Conservation (phyloP, 495 filamentous ascomycete species). For the Trypethelium eluteriae region DNA sequence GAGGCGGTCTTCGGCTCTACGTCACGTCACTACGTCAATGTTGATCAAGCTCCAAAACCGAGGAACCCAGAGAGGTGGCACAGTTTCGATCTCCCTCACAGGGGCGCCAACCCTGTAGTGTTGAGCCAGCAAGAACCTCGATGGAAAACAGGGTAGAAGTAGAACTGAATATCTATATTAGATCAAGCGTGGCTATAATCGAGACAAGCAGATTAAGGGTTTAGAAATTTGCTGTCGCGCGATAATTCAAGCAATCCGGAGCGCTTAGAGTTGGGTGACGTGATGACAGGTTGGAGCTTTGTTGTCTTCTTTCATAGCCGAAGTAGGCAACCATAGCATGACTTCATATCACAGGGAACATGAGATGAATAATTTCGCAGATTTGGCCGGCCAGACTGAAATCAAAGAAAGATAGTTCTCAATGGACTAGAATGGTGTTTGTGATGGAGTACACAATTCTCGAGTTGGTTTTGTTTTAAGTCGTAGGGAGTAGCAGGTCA, state of each 20-base stretch:
- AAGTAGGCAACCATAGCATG: neutral
- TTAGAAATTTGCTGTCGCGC: neutral
- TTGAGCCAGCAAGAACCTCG: no score
- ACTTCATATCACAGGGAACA: neutral
- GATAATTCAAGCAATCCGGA: neutral
- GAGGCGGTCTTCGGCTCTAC: neutral
- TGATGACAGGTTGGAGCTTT: slow-evolving; percentile 7
- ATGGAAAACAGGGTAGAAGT: no score
- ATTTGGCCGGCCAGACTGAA: no score
- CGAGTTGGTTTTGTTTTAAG: no score
- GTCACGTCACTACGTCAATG: neutral
- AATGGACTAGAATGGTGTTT: no score
- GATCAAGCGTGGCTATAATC: neutral
- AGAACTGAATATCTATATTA: neutral
- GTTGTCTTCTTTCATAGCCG: neutral
- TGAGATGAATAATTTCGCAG: neutral
- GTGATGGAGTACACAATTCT: no score
- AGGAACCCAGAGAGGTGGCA: neutral
- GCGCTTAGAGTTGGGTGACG: slow-evolving; percentile 5
- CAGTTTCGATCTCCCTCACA: neutral
- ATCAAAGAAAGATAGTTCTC: no score
- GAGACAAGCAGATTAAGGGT: neutral
- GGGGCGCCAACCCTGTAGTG: neutral
- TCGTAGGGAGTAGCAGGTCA: no score
- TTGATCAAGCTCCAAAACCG: neutral